Evolutionary conservation across 2,329 filamentous ascomycete genomes (phyloP).

Genomic region (Triangularia setosa): DNA sequence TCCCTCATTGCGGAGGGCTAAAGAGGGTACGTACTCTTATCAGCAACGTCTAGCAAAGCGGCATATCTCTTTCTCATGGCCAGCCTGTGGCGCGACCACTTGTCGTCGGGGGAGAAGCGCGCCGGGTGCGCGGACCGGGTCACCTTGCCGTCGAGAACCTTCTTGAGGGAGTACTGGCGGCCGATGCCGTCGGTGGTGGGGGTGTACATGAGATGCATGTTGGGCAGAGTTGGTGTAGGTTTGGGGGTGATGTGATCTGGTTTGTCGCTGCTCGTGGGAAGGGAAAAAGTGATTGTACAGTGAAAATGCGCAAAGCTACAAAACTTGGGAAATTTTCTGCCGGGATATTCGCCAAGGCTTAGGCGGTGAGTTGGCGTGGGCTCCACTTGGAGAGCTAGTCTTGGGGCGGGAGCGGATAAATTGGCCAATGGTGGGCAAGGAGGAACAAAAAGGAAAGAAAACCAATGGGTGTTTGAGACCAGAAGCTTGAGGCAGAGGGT

Average conservation of each 20-base stretch:
- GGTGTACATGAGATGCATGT: slow-evolving; percentile 74
- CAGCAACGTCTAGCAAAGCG: slow-evolving; percentile 62
- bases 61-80: slow-evolving; percentile 92
- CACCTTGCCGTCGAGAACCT: slow-evolving; percentile 76
- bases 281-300: neutral
- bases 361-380: neutral
- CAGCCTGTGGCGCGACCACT: slow-evolving; percentile 94
- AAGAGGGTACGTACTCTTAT: slow-evolving; percentile 54
- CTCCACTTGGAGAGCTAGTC: neutral
- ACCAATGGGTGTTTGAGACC: neutral
- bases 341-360: neutral
- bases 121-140: slow-evolving; percentile 96
- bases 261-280: neutral
- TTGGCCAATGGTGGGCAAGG: no score
- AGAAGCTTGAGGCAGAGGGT: no score
- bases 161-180: slow-evolving; percentile 83
- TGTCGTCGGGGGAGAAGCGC: slow-evolving; percentile 96
- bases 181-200: slow-evolving; percentile 68
- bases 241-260: neutral
- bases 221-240: slow-evolving; percentile 8
- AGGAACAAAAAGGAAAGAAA: neutral
- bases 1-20: no score
- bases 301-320: neutral
- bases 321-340: neutral
- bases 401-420: neutral